Conservation (phyloP, 805 yeast species). For the Schwanniomyces vanrijiae region DNA sequence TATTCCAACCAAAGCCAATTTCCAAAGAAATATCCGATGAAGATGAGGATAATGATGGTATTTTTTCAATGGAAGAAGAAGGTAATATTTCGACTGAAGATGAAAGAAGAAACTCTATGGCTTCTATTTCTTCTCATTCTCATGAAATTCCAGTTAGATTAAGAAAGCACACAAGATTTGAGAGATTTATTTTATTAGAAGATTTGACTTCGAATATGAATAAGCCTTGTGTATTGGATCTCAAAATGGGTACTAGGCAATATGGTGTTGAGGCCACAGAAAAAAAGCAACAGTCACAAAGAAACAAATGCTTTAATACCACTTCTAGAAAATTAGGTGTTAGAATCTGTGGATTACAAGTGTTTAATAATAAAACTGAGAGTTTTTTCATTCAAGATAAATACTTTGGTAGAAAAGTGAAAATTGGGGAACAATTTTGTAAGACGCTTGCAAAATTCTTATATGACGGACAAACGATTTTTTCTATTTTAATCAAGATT, state of each 20-base stretch:
- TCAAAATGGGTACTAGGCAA: conserved; percentile 98
- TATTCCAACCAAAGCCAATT: conserved; percentile 26
- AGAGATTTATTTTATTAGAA: conserved; percentile 82
- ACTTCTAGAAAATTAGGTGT: conserved; percentile 85
- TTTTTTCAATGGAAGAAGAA: conserved; percentile 49
- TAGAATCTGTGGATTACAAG: conserved; percentile 93
- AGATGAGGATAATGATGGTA: conserved; percentile 24
- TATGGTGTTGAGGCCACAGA: conserved; percentile 90
- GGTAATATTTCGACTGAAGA: conserved; percentile 14
- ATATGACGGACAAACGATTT: conserved; percentile 65
- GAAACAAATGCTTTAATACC: conserved; percentile 75
- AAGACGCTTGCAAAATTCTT: conserved; percentile 71
- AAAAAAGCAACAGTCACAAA: conserved; percentile 74
- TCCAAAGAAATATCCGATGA: conserved; percentile 7
- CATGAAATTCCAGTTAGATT: conserved; percentile 15
- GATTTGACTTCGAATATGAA: conserved; percentile 83
- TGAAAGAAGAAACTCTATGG: conserved; percentile 7
- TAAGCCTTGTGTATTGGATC: conserved; percentile 87
- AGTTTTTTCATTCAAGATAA: conserved; percentile 63
- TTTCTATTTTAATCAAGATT: conserved; percentile 64
- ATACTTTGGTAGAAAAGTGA: conserved; percentile 83
- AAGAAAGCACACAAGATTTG: conserved; percentile 56
- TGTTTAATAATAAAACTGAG: conserved; percentile 50
- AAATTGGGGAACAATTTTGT: conserved; percentile 74
- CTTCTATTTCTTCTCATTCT: conserved; percentile 6